A percentile compares a stretch with the other conserved stretches of the same genome.
These are phyloP conservation scores for Plenodomus biglobosus DNA, from an alignment of 2,329 filamentous ascomycete genomes.

Conservation along the genomic window DNA sequence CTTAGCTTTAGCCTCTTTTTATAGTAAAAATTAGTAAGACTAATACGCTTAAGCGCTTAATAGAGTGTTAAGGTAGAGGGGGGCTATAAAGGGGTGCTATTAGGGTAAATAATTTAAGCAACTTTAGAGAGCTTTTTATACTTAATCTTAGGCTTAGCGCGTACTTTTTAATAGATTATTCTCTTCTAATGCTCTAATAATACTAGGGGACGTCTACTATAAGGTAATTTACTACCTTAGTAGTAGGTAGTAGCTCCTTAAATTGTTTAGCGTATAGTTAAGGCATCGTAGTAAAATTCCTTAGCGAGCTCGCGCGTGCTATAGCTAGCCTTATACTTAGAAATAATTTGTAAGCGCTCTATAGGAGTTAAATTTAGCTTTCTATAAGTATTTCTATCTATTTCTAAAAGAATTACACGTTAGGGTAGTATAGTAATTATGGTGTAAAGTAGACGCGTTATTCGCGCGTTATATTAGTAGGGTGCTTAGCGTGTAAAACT, in stretches of 20 bases:
- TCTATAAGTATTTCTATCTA: neutral
- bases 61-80: constrained; percentile 4
- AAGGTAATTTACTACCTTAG: constrained; percentile 1
- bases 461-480: neutral
- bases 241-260: neutral
- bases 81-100: constrained; percentile 2
- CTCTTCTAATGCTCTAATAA: constrained; percentile 2
- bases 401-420: neutral
- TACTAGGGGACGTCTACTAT: neutral
- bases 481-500: neutral
- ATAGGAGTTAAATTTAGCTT: neutral
- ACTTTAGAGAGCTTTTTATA: constrained; percentile 6
- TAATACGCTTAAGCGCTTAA: neutral
- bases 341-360: neutral
- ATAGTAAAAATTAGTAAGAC: constrained; percentile 1
- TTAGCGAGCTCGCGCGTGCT: neutral
- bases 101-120: neutral
- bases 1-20: constrained; percentile 6
- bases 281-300: neutral
- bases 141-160: constrained; percentile 6
- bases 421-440: neutral
- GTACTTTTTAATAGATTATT: constrained; percentile 1
- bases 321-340: neutral
- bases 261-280: neutral
- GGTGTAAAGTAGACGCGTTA: neutral